A percentile compares a stretch with the other conserved stretches of the same genome.
phyloP scores from a whole-genome alignment of 116 monocot species.

The Zostera marina region DNA sequence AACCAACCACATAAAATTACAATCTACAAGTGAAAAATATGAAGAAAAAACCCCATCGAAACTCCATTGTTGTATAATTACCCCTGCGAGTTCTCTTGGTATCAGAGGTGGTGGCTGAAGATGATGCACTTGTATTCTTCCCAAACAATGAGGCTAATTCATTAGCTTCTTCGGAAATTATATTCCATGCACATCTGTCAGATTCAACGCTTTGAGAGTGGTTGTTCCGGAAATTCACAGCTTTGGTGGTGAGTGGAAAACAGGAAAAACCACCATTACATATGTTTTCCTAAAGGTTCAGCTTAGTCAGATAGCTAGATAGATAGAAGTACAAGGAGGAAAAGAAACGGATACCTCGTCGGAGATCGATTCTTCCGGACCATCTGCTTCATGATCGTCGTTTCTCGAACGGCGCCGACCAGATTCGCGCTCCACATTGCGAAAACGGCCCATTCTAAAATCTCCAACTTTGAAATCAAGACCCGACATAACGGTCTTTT shows the following conservation, averaged over 20 bases:
- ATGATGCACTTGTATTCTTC: not conserved
- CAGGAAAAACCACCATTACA: not conserved
- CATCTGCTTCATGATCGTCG: not conserved
- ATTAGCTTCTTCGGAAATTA: constrained; percentile 9
- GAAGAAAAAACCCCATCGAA: not conserved
- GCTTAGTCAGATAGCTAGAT: not conserved
- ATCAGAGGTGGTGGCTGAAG: not conserved
- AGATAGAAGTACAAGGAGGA: not conserved
- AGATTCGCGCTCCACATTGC: not conserved
- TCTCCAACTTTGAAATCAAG: not conserved
- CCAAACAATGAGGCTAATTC: constrained; percentile 4
- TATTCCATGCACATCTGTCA: constrained; percentile 2
- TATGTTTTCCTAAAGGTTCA: not conserved
- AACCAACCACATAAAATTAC: not conserved
- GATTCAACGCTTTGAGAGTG: not conserved
- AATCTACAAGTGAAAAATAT: not conserved
- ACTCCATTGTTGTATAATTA: not conserved
- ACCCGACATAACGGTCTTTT: no score
- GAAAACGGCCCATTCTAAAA: not conserved
- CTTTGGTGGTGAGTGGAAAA: not conserved
- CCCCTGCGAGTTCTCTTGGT: constrained; percentile 1
- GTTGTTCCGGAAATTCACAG: not conserved
- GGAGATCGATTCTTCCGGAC: constrained; percentile 5
- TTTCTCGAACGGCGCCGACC: not conserved
- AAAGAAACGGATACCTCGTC: constrained; percentile 1